Conservation (phyloP, 805 yeast species). For the Yamadazyma insecticola region DNA sequence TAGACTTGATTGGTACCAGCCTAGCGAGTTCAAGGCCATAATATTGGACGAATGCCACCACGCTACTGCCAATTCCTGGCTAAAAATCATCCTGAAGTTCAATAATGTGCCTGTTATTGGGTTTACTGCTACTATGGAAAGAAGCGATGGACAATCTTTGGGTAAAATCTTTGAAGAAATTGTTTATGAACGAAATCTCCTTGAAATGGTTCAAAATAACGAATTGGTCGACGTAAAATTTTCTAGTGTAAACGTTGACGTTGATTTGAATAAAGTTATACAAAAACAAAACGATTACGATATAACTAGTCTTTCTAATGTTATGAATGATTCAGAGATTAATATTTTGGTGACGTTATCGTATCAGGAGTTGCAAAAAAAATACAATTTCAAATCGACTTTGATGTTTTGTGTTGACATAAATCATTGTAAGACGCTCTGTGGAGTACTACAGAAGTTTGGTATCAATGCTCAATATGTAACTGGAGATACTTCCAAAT, state of each 20-base stretch:
- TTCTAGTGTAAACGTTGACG: conserved; percentile 48
- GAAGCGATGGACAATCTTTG: conserved; percentile 67
- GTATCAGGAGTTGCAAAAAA: conserved; percentile 33
- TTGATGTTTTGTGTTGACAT: conserved; percentile 76
- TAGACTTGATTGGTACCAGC: conserved; percentile 51
- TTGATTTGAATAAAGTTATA: conserved; percentile 36
- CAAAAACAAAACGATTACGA: conserved; percentile 50
- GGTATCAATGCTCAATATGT: conserved; percentile 72
- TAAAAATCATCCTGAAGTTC: conserved; percentile 55
- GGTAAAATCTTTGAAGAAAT: conserved; percentile 64
- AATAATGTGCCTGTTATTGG: conserved; percentile 62
- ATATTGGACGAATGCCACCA: conserved; percentile 93
- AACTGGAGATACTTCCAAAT: conserved; percentile 56
- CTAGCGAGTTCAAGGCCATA: conserved; percentile 62
- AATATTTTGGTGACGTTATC: conserved; percentile 57
- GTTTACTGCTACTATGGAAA: conserved; percentile 80
- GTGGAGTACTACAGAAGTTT: conserved; percentile 45
- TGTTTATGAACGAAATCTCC: conserved; percentile 61
- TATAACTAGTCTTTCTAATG: conserved; percentile 44
- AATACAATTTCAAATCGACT: conserved; percentile 50
- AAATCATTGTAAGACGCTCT: conserved; percentile 55
- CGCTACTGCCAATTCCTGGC: conserved; percentile 69
- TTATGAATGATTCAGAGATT: conserved; percentile 49
- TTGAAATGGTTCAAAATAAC: conserved; percentile 61
- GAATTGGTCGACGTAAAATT: conserved; percentile 70